These are phyloP conservation scores for Inonotus obliquus DNA, from an alignment of 1,284 basidiomycete species.

Conservation along the genomic window DNA sequence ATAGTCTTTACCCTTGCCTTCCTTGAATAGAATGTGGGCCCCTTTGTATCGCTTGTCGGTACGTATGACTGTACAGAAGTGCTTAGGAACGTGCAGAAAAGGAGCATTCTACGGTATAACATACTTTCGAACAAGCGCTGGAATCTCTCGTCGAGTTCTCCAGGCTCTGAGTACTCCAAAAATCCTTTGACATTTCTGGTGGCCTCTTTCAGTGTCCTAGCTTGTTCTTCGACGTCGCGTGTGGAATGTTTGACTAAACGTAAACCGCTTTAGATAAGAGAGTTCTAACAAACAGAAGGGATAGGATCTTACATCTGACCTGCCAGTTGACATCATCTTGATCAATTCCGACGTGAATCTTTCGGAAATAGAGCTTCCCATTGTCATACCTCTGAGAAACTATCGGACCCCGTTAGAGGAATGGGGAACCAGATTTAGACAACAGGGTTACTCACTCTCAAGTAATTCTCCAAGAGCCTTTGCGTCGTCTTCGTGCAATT, in stretches of 20 bases:
- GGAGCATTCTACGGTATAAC: not conserved
- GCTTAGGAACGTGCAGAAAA: not conserved
- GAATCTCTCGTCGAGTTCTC: not conserved
- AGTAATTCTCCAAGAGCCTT: not conserved
- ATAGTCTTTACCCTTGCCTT: slow-evolving; percentile 1
- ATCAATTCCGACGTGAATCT: not conserved
- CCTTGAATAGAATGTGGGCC: slow-evolving; percentile 1
- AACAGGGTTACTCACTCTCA: not conserved
- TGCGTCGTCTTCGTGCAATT: not conserved
- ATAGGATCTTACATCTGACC: not conserved
- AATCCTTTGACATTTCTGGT: not conserved
- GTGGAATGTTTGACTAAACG: slow-evolving; percentile 1
- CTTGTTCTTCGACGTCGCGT: not conserved
- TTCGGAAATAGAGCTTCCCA: slow-evolving; percentile 2
- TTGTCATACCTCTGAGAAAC: not conserved
- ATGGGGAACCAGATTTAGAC: too few relatives aligned
- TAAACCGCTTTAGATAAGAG: not conserved
- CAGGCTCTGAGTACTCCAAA: not conserved
- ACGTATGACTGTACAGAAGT: not conserved
- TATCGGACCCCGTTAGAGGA: not conserved
- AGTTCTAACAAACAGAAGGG: not conserved
- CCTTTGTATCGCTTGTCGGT: not conserved
- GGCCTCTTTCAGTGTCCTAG: not conserved
- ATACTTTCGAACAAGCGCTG: not conserved
- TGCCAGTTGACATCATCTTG: slow-evolving; percentile 1